These are phyloP conservation scores for Casuarina glauca DNA, from an alignment of 306 rosid genomes.

Conservation along the genomic window DNA sequence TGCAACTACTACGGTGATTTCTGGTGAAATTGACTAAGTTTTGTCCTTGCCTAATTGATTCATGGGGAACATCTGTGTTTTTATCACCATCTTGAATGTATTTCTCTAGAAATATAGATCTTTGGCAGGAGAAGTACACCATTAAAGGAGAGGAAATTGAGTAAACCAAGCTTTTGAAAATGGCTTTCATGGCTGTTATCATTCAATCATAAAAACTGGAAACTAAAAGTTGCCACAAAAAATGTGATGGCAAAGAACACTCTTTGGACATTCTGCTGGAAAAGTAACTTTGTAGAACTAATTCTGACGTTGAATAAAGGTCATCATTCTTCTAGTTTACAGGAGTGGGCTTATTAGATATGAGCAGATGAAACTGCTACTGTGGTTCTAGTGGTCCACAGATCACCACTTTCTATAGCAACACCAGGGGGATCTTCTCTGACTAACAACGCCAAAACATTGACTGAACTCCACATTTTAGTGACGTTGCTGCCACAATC, in stretches of 20 bases:
- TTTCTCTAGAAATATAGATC: neutral
- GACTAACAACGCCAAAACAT: conserved; percentile 85
- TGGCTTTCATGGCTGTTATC: no score
- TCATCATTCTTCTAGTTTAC: neutral
- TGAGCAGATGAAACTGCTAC: conserved; percentile 71
- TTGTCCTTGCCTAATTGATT: conserved; percentile 8
- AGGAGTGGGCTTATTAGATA: conserved; percentile 38
- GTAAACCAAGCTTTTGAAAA: neutral
- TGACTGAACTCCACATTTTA: conserved; percentile 55
- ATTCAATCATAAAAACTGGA: no score
- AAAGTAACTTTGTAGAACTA: neutral
- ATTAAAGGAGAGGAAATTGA: neutral
- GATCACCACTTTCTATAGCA: conserved; percentile 76
- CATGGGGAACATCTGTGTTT: conserved; percentile 12
- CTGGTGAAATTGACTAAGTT: conserved; percentile 47
- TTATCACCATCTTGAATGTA: conserved; percentile 7
- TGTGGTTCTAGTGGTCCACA: conserved; percentile 67
- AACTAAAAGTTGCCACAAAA: neutral
- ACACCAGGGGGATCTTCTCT: conserved; percentile 93
- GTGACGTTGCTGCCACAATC: conserved; percentile 53
- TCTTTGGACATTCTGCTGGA: neutral
- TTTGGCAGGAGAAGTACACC: neutral
- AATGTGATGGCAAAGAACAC: neutral
- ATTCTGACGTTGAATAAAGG: neutral
- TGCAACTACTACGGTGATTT: conserved; percentile 74